phyloP scores from a whole-genome alignment of 208 protist species.

The Tritrichomonas musculus region DNA sequence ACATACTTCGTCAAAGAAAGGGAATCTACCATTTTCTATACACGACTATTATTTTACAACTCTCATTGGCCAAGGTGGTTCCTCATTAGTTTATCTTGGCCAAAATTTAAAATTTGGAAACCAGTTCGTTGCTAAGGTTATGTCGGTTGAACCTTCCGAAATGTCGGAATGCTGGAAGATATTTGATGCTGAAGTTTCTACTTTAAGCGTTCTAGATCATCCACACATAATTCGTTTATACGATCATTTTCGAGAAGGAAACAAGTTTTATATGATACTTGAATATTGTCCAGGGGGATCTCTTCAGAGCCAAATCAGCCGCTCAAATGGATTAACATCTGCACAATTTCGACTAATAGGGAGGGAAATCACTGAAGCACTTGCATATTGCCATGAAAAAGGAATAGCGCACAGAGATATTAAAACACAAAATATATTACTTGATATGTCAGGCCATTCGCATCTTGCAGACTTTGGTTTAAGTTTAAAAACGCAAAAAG shows the following conservation, averaged over 20 bases:
- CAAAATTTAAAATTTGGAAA: not conserved
- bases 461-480: conserved; percentile 12
- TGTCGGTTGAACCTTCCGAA: not conserved
- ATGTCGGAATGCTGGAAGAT: not conserved
- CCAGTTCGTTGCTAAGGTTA: not conserved
- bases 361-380: not conserved
- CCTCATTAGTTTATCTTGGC: not conserved
- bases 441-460: not conserved
- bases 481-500: not conserved
- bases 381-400: not conserved
- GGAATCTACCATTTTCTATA: not conserved
- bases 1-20: too few species aligned
- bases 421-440: not conserved
- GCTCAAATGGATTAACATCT: not conserved
- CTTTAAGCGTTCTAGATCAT: not conserved
- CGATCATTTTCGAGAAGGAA: not conserved
- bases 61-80: not conserved
- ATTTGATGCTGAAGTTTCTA: not conserved
- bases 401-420: conserved; percentile 3
- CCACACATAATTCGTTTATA: conserved; percentile 17
- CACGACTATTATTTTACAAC: not conserved
- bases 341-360: not conserved
- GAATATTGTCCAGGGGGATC: conserved; percentile 2
- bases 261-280: not conserved
- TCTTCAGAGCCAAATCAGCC: not conserved